phyloP scores from a whole-genome alignment of 495 filamentous ascomycete genomes.

The Penicillium bovifimosum region DNA sequence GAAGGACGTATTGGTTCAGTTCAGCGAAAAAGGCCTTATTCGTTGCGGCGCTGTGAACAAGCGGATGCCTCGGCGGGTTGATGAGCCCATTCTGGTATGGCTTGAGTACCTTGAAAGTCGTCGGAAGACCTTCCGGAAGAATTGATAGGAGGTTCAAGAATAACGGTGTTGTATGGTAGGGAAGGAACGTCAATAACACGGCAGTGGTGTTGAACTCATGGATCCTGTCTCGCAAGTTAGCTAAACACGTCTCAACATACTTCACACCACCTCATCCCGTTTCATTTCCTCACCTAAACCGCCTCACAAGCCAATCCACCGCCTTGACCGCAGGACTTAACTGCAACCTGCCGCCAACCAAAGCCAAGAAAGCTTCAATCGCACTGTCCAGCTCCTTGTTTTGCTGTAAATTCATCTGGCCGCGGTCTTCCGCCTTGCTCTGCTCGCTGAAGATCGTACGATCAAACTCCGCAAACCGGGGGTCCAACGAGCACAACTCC shows the following conservation, averaged over 20 bases:
- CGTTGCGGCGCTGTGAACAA: slow-evolving; percentile 73
- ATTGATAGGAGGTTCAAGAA: slow-evolving; percentile 80
- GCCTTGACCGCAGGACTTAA: slow-evolving; percentile 83
- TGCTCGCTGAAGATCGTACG: slow-evolving; percentile 81
- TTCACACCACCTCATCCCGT: background rate
- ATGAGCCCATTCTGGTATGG: slow-evolving; percentile 74
- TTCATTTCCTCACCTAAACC: slow-evolving; percentile 64
- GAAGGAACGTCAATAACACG: slow-evolving; percentile 82
- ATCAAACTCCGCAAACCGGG: slow-evolving; percentile 63
- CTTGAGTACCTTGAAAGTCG: slow-evolving; percentile 74
- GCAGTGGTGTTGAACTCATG: slow-evolving; percentile 83
- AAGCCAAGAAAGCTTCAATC: slow-evolving; percentile 72
- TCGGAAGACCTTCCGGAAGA: slow-evolving; percentile 63
- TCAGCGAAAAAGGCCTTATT: slow-evolving; percentile 63
- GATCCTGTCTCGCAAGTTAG: slow-evolving; percentile 53
- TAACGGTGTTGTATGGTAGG: slow-evolving; percentile 77
- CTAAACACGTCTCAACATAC: background rate
- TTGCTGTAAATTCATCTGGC: slow-evolving; percentile 71
- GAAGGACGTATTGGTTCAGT: slow-evolving; percentile 69
- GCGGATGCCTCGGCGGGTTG: slow-evolving; percentile 67
- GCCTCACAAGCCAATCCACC: slow-evolving; percentile 87
- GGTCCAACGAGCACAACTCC: slow-evolving; percentile 82
- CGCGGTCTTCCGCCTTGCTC: slow-evolving; percentile 81
- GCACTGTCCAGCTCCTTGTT: slow-evolving; percentile 74
- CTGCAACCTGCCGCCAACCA: slow-evolving; percentile 68